Evolutionary conservation across 1,284 basidiomycete genomes (phyloP), one percentile per base, ranked within the genome.

Genomic region (Schizophyllum commune): DNA sequence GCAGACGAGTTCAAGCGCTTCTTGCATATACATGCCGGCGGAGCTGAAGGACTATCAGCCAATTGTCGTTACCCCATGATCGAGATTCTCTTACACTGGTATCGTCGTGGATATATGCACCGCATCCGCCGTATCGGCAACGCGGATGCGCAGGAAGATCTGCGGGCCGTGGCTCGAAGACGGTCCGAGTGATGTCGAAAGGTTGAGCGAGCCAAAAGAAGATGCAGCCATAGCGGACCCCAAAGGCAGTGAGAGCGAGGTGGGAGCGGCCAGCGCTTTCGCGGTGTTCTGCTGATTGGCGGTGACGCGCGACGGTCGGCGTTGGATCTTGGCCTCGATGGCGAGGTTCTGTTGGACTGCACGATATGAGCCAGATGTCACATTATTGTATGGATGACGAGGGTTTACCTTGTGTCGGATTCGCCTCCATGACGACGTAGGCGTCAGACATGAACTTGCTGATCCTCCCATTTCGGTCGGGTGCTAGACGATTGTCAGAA

Each of bases 21-120:
- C 96, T 61, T 94, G 92, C 81, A 98, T 89, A 73, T 98, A 99
- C 89, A 94, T 97, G n/a, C 93, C 94, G 15, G 90, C 84, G 2
- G 93, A 89, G 1, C 92, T 95, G 65, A n/a, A n/a, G n/a, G n/a
- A n/a, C n/a, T n/a, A n/a, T n/a, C n/a, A n/a, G n/a, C n/a, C n/a
- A n/a, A n/a, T n/a, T n/a, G n/a, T n/a, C n/a, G n/a, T n/a, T n/a
- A n/a, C n/a, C n/a, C n/a, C n/a, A n/a, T n/a, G n/a, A n/a, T n/a
- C n/a, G n/a, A n/a, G n/a, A n/a, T n/a, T 55, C 32, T 77, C 90
- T 59, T 80, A 95, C 92, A 92, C 93, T 56, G 86, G 88, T 66
- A 96, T 92, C 0, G 92, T 94, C 0, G 92, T 94, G 0, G 85
- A 92, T 58, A 92, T 85, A 64, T 92, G 91, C 0, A 90, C 88